A percentile compares a stretch with the other conserved stretches of the same genome.
Evolutionary conservation across 495 filamentous ascomycete species (phyloP).

Genomic region (Talaromyces proteolyticus): DNA sequence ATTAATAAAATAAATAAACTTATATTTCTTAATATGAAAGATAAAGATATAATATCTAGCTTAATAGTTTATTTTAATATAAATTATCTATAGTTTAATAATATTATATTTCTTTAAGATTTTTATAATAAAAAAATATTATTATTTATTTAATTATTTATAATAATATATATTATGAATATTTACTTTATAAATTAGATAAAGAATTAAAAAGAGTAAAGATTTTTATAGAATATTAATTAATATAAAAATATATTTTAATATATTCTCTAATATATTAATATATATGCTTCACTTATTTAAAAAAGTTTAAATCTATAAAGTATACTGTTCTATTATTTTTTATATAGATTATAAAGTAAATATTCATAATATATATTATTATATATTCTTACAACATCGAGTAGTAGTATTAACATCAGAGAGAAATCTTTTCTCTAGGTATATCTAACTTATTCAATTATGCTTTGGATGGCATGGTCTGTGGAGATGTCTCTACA

Average conservation of each 20-base stretch:
- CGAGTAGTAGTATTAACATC: neutral
- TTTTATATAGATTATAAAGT: conserved; percentile 15
- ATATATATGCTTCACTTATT: conserved; percentile 7
- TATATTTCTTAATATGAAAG: neutral
- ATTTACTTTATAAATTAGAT: conserved; percentile 15
- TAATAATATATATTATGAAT: neutral
- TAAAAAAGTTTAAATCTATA: conserved; percentile 11
- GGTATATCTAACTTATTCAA: conserved; percentile 11
- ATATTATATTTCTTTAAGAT: neutral
- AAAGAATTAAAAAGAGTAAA: conserved; percentile 19
- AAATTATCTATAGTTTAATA: neutral
- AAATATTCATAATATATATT: conserved; percentile 15
- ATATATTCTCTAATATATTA: conserved; percentile 6
- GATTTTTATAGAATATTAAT: conserved; percentile 16
- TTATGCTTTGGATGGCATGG: conserved; percentile 16
- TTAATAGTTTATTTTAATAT: neutral
- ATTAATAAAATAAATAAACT: neutral
- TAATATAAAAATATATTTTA: neutral
- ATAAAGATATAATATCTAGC: neutral
- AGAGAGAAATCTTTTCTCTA: conserved; percentile 5
- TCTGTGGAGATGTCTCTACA: conserved; percentile 12
- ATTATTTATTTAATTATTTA: conserved; percentile 14
- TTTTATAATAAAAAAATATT: conserved; percentile 1
- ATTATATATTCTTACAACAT: conserved; percentile 8
- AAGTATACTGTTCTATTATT: conserved; percentile 4